A percentile compares a stretch with the other conserved stretches of the same genome.
phyloP scores from a whole-genome alignment of 129 eudicot genomes.

The Saussurea involucrata region DNA sequence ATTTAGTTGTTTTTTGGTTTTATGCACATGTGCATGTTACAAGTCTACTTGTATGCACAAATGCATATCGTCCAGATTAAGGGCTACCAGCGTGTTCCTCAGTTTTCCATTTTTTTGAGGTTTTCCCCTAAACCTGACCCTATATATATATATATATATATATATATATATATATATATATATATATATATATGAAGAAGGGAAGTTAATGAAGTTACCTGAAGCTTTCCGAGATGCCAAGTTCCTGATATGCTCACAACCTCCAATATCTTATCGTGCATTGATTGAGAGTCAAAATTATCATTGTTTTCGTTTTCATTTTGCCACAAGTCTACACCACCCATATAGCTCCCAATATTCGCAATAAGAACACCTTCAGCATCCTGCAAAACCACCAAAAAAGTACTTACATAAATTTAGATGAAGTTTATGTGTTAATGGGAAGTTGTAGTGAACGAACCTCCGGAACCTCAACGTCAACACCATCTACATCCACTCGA shows the following conservation, averaged over 20 bases:
- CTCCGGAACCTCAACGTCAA: constrained; percentile 71
- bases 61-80: too few species aligned
- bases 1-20: too few species aligned
- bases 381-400: constrained; percentile 36
- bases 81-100: too few species aligned
- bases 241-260: constrained; percentile 89
- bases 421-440: background rate
- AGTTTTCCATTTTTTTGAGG: too few species aligned
- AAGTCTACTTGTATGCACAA: too few species aligned
- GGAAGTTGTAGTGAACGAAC: constrained; percentile 26
- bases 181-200: too few species aligned
- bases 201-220: constrained; percentile 32
- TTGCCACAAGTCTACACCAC: constrained; percentile 97
- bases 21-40: too few species aligned
- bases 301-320: constrained; percentile 78
- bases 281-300: constrained; percentile 66
- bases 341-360: constrained; percentile 89
- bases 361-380: constrained; percentile 88
- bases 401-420: background rate
- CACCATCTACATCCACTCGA: constrained; percentile 77
- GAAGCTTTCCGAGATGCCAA: constrained; percentile 96
- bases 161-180: too few species aligned
- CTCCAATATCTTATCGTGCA: constrained; percentile 82
- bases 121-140: too few species aligned
- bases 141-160: too few species aligned